phyloP scores from a whole-genome alignment of 192 early-diverging fungal genomes.

The Coemansia sp. region DNA sequence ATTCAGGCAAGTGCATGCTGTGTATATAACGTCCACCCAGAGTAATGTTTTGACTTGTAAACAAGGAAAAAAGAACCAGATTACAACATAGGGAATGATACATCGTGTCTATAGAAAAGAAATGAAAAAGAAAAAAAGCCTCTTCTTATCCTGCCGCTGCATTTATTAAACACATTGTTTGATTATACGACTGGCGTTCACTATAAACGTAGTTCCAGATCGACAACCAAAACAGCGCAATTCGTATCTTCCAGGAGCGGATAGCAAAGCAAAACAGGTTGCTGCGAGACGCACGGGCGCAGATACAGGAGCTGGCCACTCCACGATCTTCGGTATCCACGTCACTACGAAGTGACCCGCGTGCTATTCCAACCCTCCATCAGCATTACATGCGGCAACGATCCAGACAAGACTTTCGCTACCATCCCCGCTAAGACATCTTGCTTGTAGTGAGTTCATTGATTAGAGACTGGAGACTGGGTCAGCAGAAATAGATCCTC shows the following conservation, averaged over 20 bases:
- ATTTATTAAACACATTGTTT: not conserved
- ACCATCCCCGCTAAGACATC: not conserved
- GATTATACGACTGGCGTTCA: not conserved
- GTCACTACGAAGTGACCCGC: not conserved
- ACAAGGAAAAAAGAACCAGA: too few relatives aligned
- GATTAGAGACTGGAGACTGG: constrained; percentile 3
- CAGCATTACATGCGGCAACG: constrained; percentile 5
- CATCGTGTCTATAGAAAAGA: too few relatives aligned
- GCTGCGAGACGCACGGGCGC: constrained; percentile 24
- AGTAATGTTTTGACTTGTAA: too few relatives aligned
- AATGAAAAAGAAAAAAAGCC: too few relatives aligned
- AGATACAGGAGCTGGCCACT: constrained; percentile 16
- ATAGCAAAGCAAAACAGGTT: constrained; percentile 29
- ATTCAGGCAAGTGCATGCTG: constrained; percentile 19
- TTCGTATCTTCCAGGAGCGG: constrained; percentile 18
- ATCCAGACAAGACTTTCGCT: constrained; percentile 2
- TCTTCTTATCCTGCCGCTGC: too few relatives aligned
- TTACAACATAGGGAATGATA: too few relatives aligned
- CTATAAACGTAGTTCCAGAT: constrained; percentile 38
- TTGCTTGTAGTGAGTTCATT: too few relatives aligned
- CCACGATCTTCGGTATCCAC: not conserved
- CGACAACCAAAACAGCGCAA: constrained; percentile 29
- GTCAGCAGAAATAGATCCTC: constrained; percentile 41
- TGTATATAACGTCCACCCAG: not conserved
- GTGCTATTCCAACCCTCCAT: constrained; percentile 4